A percentile compares a stretch with the other conserved stretches of the same genome.
Conservation (phyloP, 768 basidiomycete genomes). For the Mycena polygramma region DNA sequence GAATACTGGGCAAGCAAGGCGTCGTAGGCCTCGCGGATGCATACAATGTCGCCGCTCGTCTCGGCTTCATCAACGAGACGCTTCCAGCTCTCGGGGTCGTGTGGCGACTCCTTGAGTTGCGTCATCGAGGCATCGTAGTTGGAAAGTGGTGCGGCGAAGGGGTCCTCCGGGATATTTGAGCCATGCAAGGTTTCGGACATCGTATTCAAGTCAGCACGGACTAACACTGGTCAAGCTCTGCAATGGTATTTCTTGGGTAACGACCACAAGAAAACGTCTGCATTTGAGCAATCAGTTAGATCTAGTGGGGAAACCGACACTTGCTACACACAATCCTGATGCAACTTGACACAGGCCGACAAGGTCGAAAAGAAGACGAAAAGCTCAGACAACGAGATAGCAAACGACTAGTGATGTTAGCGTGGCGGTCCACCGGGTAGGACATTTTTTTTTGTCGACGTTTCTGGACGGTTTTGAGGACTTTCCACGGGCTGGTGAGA, state of each 20-base stretch:
- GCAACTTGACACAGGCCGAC: not conserved
- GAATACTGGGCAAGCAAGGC: slow-evolving; percentile 88
- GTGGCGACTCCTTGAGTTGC: slow-evolving; percentile 74
- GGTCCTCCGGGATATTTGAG: slow-evolving; percentile 41
- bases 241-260: slow-evolving; percentile 28
- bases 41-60: slow-evolving; percentile 80
- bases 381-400: too few species aligned
- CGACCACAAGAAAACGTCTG: slow-evolving; percentile 20
- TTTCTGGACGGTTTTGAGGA: too few species aligned
- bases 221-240: slow-evolving; percentile 32
- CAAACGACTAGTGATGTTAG: too few species aligned
- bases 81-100: slow-evolving; percentile 84
- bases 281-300: slow-evolving; percentile 21
- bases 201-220: slow-evolving; percentile 31
- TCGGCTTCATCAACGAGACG: slow-evolving; percentile 84
- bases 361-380: not conserved
- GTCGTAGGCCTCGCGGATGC: slow-evolving; percentile 86
- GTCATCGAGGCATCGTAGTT: slow-evolving; percentile 77
- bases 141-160: slow-evolving; percentile 53
- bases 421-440: too few species aligned
- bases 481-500: too few species aligned
- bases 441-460: too few species aligned
- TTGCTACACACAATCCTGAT: slow-evolving; percentile 26
- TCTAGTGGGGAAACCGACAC: slow-evolving; percentile 15
- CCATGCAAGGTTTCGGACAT: slow-evolving; percentile 35